These are phyloP conservation scores for Colletotrichum horii DNA, from an alignment of 2,329 filamentous ascomycete species.

Conservation along the genomic window DNA sequence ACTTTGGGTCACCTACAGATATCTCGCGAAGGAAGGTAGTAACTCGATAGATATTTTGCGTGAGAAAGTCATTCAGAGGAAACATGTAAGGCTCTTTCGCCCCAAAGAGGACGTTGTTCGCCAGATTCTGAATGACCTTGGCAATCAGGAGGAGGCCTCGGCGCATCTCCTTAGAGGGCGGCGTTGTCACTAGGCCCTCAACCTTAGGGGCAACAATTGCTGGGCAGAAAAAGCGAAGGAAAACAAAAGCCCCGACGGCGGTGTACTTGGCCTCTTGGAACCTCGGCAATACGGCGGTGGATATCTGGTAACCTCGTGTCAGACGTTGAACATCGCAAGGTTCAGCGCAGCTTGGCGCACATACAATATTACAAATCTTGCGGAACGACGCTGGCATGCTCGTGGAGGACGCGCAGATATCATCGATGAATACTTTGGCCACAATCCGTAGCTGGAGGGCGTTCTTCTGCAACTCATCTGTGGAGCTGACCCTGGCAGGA, in stretches of 20 bases:
- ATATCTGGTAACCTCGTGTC: conserved; percentile 51
- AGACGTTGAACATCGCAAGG: background rate
- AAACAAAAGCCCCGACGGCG: conserved; percentile 74
- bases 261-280: conserved; percentile 76
- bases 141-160: conserved; percentile 72
- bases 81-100: conserved; percentile 78
- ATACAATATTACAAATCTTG: conserved; percentile 70
- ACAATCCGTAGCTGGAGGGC: conserved; percentile 70
- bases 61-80: conserved; percentile 71
- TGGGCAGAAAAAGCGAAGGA: conserved; percentile 74
- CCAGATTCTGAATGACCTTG: conserved; percentile 74
- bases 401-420: conserved; percentile 67
- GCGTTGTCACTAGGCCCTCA: conserved; percentile 65
- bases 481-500: conserved; percentile 62
- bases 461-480: conserved; percentile 70
- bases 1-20: conserved; percentile 52
- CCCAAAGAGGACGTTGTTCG: conserved; percentile 75
- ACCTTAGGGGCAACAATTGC: conserved; percentile 74
- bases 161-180: conserved; percentile 72
- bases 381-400: conserved; percentile 69
- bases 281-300: conserved; percentile 63
- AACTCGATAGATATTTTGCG: conserved; percentile 71
- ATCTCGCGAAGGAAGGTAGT: conserved; percentile 72
- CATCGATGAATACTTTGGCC: conserved; percentile 74
- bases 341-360: conserved; percentile 28